phyloP scores from a whole-genome alignment of 352 stramenopile species.

The Globisporangium yorkense region DNA sequence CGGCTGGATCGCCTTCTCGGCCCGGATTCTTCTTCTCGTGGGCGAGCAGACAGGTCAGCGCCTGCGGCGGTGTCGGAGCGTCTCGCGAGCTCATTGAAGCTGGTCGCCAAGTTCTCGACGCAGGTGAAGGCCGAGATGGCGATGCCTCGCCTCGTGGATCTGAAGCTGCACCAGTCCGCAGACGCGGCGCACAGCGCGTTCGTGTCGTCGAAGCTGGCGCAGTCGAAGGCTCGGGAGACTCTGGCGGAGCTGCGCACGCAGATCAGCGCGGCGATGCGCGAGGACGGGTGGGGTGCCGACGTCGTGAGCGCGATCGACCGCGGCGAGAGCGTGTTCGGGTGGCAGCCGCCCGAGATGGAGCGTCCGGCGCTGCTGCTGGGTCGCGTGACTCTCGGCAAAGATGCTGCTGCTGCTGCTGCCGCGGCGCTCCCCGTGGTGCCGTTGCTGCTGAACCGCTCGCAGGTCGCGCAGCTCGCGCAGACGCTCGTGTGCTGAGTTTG shows the following conservation, averaged over 20 bases:
- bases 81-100: slow-evolving; percentile 30
- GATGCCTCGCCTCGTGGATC: slow-evolving; percentile 63
- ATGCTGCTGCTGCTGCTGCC: slow-evolving; percentile 2
- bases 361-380: slow-evolving; percentile 49
- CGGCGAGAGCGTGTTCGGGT: slow-evolving; percentile 72
- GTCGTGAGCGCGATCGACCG: slow-evolving; percentile 50
- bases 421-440: slow-evolving; percentile 13
- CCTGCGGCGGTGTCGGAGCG: slow-evolving; percentile 12
- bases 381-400: slow-evolving; percentile 40
- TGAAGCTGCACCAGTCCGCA: slow-evolving; percentile 19
- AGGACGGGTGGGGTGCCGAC: slow-evolving; percentile 52
- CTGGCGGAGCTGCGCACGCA: slow-evolving; percentile 36
- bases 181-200: slow-evolving; percentile 35
- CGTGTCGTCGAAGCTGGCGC: slow-evolving; percentile 39
- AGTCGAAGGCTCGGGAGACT: slow-evolving; percentile 32
- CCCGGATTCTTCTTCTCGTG: background rate
- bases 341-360: slow-evolving; percentile 67
- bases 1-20: slow-evolving; percentile 49
- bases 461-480: slow-evolving; percentile 40
- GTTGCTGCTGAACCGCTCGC: slow-evolving; percentile 39
- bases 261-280: slow-evolving; percentile 32
- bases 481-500: slow-evolving; percentile 32
- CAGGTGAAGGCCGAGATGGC: slow-evolving; percentile 54
- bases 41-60: background rate
- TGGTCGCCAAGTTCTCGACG: slow-evolving; percentile 41